These are phyloP conservation scores for Verticillium dahliae DNA, from an alignment of 2,329 filamentous ascomycete genomes.

Conservation along the genomic window DNA sequence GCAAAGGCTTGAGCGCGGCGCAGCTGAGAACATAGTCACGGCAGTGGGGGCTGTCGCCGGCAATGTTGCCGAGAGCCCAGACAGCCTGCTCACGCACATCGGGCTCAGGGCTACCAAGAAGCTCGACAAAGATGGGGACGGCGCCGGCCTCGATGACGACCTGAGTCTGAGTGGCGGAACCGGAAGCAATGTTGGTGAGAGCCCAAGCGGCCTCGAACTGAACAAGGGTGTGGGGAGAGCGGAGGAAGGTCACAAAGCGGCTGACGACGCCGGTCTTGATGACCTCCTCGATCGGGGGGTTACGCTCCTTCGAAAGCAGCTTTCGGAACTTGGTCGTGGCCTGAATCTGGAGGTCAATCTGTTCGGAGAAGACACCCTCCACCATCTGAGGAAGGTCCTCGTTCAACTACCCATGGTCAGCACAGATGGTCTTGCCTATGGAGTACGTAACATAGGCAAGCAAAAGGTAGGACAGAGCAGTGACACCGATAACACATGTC, in stretches of 20 bases:
- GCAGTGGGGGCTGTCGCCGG: conserved; percentile 95
- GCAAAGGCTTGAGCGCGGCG: conserved; percentile 83
- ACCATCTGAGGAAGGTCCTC: conserved; percentile 99
- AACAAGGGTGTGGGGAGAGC: conserved; percentile 93
- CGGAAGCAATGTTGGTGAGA: conserved; percentile 97
- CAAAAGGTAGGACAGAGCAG: background rate
- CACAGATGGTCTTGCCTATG: conserved; percentile 2
- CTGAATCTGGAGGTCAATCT: conserved; percentile 96
- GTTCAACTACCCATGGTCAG: conserved; percentile 62
- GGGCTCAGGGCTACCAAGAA: conserved; percentile 90
- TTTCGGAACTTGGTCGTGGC: conserved; percentile 98
- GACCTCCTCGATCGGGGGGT: conserved; percentile 97
- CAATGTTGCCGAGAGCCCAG: conserved; percentile 98
- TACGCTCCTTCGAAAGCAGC: conserved; percentile 95
- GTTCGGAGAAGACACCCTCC: conserved; percentile 93
- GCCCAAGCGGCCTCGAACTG: conserved; percentile 99
- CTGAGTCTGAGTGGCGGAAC: conserved; percentile 94
- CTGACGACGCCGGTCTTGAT: conserved; percentile 98
- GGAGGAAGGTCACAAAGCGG: conserved; percentile 96
- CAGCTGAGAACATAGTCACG: conserved; percentile 92
- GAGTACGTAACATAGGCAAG: background rate
- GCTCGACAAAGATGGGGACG: conserved; percentile 96
- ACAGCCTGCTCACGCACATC: conserved; percentile 98
- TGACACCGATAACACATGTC: background rate
- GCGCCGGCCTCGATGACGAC: conserved; percentile 98